phyloP scores from a whole-genome alignment of 2,329 filamentous ascomycete species.

The Aspergillus unguis region DNA sequence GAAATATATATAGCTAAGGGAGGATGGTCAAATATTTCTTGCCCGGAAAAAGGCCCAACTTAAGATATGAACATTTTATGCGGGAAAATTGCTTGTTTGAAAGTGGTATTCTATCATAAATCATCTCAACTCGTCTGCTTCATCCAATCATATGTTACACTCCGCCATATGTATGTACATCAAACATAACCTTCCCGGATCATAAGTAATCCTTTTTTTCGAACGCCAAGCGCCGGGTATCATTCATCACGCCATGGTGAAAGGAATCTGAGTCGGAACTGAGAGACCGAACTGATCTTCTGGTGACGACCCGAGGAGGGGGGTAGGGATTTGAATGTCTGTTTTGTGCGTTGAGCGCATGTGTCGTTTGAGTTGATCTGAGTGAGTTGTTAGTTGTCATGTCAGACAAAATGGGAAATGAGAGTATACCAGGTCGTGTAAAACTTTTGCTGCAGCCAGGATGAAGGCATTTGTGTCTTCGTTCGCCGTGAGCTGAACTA shows the following conservation, averaged over 20 bases:
- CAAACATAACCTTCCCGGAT: no score
- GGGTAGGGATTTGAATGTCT: slow-evolving; percentile 1
- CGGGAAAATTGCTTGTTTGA: no score
- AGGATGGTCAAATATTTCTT: no score
- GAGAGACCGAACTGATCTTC: slow-evolving; percentile 2
- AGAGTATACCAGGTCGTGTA: slow-evolving; percentile 40
- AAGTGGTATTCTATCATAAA: no score
- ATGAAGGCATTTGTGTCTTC: slow-evolving; percentile 41
- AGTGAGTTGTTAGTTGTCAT: neutral
- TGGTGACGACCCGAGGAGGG: neutral
- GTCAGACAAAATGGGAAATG: neutral
- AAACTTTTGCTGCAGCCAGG: slow-evolving; percentile 43
- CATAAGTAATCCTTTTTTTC: neutral
- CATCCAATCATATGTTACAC: no score
- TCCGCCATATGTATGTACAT: no score
- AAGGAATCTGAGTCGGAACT: neutral
- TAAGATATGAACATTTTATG: no score
- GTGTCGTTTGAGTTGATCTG: slow-evolving; percentile 44
- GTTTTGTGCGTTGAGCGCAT: slow-evolving; percentile 37
- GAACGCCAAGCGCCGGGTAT: neutral
- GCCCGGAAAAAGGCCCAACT: no score
- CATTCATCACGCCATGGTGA: slow-evolving; percentile 1
- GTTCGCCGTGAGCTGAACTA: slow-evolving; percentile 37
- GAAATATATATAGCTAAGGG: no score
- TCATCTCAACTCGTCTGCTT: no score